These are phyloP conservation scores for Elongisporangium undulatum DNA, from an alignment of 352 stramenopile genomes.

Conservation along the genomic window DNA sequence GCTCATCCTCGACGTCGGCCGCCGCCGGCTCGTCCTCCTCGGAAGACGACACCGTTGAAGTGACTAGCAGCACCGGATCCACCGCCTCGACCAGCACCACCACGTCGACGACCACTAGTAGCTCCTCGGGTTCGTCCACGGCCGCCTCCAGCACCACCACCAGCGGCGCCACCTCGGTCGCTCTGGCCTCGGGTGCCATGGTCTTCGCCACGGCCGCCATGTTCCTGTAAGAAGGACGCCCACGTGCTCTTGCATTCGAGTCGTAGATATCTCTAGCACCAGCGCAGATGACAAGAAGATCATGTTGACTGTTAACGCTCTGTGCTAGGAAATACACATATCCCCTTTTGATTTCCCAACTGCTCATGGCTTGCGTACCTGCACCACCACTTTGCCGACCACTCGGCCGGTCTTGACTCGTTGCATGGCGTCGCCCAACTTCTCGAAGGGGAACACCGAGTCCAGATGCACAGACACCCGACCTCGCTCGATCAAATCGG, in stretches of 20 bases:
- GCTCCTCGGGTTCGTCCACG: neutral
- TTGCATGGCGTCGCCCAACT: slow-evolving; percentile 19
- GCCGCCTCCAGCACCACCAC: slow-evolving; percentile 2
- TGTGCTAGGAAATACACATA: no score
- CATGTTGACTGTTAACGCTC: neutral
- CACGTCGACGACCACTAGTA: neutral
- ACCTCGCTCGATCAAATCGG: slow-evolving; percentile 23
- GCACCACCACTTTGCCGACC: slow-evolving; percentile 35
- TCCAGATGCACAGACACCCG: slow-evolving; percentile 16
- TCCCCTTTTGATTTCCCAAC: neutral
- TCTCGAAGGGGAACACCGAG: slow-evolving; percentile 19
- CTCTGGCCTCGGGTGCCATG: slow-evolving; percentile 5
- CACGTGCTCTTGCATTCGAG: neutral
- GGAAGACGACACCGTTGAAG: slow-evolving; percentile 5
- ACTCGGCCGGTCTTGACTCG: slow-evolving; percentile 24
- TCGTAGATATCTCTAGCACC: neutral
- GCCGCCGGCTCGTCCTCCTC: slow-evolving; percentile 4
- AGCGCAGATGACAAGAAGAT: neutral
- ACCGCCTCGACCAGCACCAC: slow-evolving; percentile 2
- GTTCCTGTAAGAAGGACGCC: slow-evolving; percentile 3
- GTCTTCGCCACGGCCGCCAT: slow-evolving; percentile 7
- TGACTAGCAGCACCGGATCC: neutral
- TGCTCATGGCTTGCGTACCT: slow-evolving; percentile 7
- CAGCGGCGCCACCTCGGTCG: slow-evolving; percentile 5
- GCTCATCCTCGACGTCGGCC: slow-evolving; percentile 6